Evolutionary conservation across 345 rosid species (phyloP).

Genomic region (Gossypium rotundifolium): DNA sequence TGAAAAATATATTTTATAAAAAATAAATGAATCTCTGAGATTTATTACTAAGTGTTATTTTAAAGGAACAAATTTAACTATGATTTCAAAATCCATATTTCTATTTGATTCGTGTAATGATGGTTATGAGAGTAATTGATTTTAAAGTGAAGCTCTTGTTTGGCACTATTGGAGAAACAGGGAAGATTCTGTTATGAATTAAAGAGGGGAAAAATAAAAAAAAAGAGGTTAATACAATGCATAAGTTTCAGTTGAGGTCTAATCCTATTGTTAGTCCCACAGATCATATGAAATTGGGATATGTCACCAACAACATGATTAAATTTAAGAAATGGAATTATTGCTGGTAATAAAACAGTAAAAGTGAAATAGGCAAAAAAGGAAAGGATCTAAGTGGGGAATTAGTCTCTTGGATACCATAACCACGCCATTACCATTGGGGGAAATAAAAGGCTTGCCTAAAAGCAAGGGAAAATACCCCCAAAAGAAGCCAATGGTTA

Average conservation of each 20-base stretch:
- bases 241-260: slow-evolving; percentile 6
- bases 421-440: background rate
- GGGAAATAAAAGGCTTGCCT: background rate
- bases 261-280: slow-evolving; percentile 1
- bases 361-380: background rate
- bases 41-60: no score
- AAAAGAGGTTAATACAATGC: slow-evolving; percentile 7
- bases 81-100: background rate
- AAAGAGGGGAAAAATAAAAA: background rate
- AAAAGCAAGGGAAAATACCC: background rate
- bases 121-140: background rate
- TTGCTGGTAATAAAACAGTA: background rate
- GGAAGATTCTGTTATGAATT: background rate
- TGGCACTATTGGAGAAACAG: no score
- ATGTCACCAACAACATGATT: background rate
- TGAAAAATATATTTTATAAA: no score
- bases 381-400: slow-evolving; percentile 10
- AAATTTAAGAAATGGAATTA: background rate
- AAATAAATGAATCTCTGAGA: no score
- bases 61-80: no score
- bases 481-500: background rate
- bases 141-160: no score
- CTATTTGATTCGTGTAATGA: background rate
- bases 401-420: slow-evolving; percentile 1
- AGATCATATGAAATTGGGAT: background rate